Conservation (phyloP, 2,329 filamentous ascomycete genomes). For the Amphichorda felina region DNA sequence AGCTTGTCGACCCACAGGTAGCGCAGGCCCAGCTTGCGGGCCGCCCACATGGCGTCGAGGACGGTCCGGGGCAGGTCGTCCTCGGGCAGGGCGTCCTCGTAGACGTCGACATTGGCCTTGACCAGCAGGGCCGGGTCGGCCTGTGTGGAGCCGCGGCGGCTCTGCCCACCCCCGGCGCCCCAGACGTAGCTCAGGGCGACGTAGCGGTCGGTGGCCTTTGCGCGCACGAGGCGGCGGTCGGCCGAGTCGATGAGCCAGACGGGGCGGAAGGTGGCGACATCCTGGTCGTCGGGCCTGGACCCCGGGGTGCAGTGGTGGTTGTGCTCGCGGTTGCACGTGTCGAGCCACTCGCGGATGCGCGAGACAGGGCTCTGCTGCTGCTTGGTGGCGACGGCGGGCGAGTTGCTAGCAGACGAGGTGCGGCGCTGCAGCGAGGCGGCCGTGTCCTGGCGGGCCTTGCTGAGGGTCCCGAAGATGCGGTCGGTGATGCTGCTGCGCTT, state of each 20-base stretch:
- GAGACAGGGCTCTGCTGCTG: slow-evolving; percentile 17
- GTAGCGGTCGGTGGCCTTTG: slow-evolving; percentile 26
- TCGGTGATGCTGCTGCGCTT: slow-evolving; percentile 29
- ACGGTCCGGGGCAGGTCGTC: slow-evolving; percentile 26
- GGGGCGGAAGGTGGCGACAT: slow-evolving; percentile 22
- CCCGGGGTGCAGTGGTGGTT: slow-evolving; percentile 22
- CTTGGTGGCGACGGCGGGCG: slow-evolving; percentile 2
- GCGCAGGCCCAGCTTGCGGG: slow-evolving; percentile 27
- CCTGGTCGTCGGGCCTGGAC: not conserved
- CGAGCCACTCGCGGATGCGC: slow-evolving; percentile 29
- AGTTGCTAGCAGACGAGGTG: slow-evolving; percentile 15
- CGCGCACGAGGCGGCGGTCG: slow-evolving; percentile 23
- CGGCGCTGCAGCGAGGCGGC: slow-evolving; percentile 15
- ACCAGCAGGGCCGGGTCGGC: slow-evolving; percentile 18
- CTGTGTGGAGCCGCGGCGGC: not conserved
- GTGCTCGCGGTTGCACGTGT: slow-evolving; percentile 28
- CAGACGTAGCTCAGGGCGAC: slow-evolving; percentile 34
- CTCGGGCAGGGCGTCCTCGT: slow-evolving; percentile 22
- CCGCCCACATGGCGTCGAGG: slow-evolving; percentile 30
- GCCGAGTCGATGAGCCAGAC: slow-evolving; percentile 28
- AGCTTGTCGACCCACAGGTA: slow-evolving; percentile 34
- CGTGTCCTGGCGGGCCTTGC: slow-evolving; percentile 16
- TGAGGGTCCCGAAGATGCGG: slow-evolving; percentile 22
- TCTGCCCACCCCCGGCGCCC: slow-evolving; percentile 12
- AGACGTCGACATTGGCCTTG: slow-evolving; percentile 21